Conservation (phyloP, 176 grass and related monocot genomes). For the Zea luxurians region DNA sequence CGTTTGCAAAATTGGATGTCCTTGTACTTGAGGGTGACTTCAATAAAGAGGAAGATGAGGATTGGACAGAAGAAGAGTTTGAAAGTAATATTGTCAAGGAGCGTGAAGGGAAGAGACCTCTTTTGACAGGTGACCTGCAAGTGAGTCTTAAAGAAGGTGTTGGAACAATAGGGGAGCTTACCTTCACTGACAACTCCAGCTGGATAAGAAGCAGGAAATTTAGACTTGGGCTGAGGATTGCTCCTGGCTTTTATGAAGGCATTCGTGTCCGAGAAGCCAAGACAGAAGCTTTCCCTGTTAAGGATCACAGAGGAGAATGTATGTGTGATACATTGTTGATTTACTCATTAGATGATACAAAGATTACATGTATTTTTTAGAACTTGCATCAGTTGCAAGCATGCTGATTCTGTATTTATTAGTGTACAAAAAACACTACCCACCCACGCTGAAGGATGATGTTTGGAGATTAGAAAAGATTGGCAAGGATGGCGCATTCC, state of each 20-base stretch:
- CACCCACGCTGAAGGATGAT: conserved; percentile 83
- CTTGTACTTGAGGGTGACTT: conserved; percentile 93
- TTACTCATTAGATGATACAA: conserved; percentile 35
- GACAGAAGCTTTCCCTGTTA: conserved; percentile 93
- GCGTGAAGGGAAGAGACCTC: conserved; percentile 88
- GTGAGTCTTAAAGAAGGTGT: conserved; percentile 94
- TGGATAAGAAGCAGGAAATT: conserved; percentile 98
- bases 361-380: neutral
- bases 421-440: conserved; percentile 99
- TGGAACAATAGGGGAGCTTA: conserved; percentile 87
- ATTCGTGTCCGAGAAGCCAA: conserved; percentile 80
- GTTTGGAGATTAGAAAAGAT: conserved; percentile 96
- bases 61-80: conserved; percentile 86
- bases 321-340: conserved; percentile 29
- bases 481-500: conserved; percentile 91
- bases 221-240: conserved; percentile 73
- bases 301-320: conserved; percentile 95
- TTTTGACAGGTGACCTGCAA: conserved; percentile 86
- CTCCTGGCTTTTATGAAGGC: conserved; percentile 68
- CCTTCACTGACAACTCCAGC: conserved; percentile 93
- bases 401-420: conserved; percentile 41
- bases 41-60: conserved; percentile 83
- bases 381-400: conserved; percentile 14
- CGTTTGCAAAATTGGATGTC: conserved; percentile 80
- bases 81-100: conserved; percentile 80